phyloP scores from a whole-genome alignment of 108 stramenopile genomes.

The Seminavis robusta region DNA sequence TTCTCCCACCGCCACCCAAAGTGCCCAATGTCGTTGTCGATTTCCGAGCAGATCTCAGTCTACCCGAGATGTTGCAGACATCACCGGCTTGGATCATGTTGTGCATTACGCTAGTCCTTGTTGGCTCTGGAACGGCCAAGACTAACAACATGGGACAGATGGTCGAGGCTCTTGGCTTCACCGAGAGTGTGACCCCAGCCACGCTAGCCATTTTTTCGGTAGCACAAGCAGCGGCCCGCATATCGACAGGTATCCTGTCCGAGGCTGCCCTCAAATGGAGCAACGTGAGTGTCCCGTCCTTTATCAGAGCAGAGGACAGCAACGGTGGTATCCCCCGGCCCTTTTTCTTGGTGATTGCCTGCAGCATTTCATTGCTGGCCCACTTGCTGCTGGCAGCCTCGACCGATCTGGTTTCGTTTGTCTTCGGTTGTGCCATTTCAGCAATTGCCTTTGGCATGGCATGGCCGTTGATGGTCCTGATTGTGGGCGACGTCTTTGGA shows the following conservation, averaged over 20 bases:
- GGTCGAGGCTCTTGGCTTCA: conserved; percentile 63
- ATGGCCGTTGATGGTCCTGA: conserved; percentile 77
- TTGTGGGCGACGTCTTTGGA: conserved; percentile 66
- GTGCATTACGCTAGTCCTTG: no score
- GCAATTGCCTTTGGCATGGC: conserved; percentile 76
- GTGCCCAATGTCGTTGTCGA: no score
- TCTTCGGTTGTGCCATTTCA: conserved; percentile 59
- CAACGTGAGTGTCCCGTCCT: no score
- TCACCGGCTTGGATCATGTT: no score
- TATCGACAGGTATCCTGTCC: conserved; percentile 53
- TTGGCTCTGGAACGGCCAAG: no score
- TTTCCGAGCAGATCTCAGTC: no score
- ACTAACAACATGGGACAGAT: no score
- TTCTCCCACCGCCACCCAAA: conserved; percentile 6
- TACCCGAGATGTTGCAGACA: no score
- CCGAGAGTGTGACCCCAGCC: conserved; percentile 44
- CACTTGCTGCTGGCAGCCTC: conserved; percentile 56
- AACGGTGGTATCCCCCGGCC: conserved; percentile 57
- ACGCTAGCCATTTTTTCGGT: conserved; percentile 68
- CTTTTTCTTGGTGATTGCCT: conserved; percentile 59
- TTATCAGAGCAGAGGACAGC: no score
- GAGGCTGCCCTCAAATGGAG: conserved; percentile 51
- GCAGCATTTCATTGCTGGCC: conserved; percentile 41
- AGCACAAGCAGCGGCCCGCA: conserved; percentile 62
- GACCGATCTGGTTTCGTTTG: conserved; percentile 49